Base-by-base conservation (phyloP, 768 basidiomycete species). In the Scleroderma bovista region DNA sequence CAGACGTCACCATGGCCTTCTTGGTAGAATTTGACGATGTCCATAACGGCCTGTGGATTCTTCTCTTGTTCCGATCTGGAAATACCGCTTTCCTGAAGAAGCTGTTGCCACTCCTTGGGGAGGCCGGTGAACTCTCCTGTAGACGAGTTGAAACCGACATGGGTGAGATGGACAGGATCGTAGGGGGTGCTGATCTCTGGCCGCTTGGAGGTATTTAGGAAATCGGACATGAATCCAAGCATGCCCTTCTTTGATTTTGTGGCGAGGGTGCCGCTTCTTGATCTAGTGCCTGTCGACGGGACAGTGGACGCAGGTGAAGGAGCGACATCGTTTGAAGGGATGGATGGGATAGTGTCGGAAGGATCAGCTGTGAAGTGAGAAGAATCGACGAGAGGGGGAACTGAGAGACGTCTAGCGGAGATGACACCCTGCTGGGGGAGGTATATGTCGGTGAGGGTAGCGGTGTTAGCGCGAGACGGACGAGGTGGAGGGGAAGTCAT, bases 61-160 rank as follows among this genome's bases (percentile, higher is more conserved):
- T 90, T 93, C 69, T 96, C 94, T 73, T 99, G 96, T 69, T 99
- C 93, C 20, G 73, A 77, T 59, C 88, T 82, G 34, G 92, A 93
- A 63, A 98, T 97, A 47, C 96, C 96, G 55, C 87, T 91, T 67
- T 97, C 93, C 68, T 92, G 91, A 43, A 99, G 70, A 6, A 97
- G 77, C 67, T 97, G 92, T 64, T 99, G 96, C 96, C 96, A 99
- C 72, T 98, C 95, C 68, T 95, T 95, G 3, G 96, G 96, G 29
- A 99, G 76, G 2, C 96, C 96, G 9, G 92, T 93, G 72, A 94
- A 98, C 71, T 99, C 95, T 51, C 96, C 96, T 0, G 95, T 98
- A 50, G 92, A 95, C 6, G 91, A 90, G 69, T 99, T 97, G 82
- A 97, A 98, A 52, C 95, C 95, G 64, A 99, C 96, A 65, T 99